phyloP scores from a whole-genome alignment of 768 basidiomycete species.

The Daedalea quercina region DNA sequence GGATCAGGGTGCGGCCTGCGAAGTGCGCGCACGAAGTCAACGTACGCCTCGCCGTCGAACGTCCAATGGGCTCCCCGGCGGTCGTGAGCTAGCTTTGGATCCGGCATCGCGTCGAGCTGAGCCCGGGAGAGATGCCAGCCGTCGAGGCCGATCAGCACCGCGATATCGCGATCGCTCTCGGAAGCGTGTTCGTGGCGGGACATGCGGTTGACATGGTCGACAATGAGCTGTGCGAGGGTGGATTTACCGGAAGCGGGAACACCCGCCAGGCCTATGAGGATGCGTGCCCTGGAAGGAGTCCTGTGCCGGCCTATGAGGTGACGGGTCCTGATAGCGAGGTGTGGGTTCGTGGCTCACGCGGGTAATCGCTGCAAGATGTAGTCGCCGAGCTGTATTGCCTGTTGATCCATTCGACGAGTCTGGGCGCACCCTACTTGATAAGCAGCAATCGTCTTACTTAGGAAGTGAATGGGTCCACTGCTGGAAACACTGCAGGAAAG shows the following conservation, averaged over 20 bases:
- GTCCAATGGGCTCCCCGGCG: conserved; percentile 88
- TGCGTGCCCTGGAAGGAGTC: conserved; percentile 29
- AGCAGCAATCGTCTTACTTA: no score
- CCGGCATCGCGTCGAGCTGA: conserved; percentile 67
- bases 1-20: conserved; percentile 25
- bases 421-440: no score
- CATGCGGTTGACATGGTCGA: conserved; percentile 43
- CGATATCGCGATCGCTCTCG: conserved; percentile 21
- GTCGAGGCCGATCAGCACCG: conserved; percentile 74
- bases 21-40: conserved; percentile 55
- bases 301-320: conserved; percentile 8
- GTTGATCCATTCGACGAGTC: conserved; percentile 43
- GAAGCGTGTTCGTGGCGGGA: conserved; percentile 15
- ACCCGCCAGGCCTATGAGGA: conserved; percentile 70
- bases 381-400: conserved; percentile 33
- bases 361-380: conserved; percentile 27
- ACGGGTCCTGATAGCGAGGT: background rate
- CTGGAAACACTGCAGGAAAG: no score
- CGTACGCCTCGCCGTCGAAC: conserved; percentile 73
- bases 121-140: conserved; percentile 88
- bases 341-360: conserved; percentile 14
- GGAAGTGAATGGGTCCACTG: no score
- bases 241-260: conserved; percentile 89
- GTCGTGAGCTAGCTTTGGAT: conserved; percentile 72
- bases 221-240: conserved; percentile 57